Evolutionary conservation across 2,329 filamentous ascomycete species (phyloP), one percentile per base, ranked within the genome.

Genomic region (Thielaviopsis musarum): DNA sequence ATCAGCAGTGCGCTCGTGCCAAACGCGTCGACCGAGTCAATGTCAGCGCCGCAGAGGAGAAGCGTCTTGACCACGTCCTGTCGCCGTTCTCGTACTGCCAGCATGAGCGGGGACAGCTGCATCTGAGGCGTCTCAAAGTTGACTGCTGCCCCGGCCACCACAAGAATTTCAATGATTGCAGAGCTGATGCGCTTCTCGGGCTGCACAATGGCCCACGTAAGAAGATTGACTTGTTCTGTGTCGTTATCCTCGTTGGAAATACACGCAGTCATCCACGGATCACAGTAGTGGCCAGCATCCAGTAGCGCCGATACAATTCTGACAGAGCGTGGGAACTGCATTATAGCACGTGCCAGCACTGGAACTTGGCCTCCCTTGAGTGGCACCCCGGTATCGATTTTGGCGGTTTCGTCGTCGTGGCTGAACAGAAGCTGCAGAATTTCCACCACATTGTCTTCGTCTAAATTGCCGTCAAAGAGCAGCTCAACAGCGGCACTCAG

Each of bases 161-260:
- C 69, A 21, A 86, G 70, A 54, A 80, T 68, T 62, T 78, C 72
- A 59, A 87, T 77, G 52, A 85, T 70, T 4, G 71, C 67, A 38
- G 77, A 80, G 67, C 80, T 83, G 56, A 85, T 74, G 62, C 75
- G 76, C 67, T 84, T 85, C 63, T 83, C 79, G 0, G 80, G 79
- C 63, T 84, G 81, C 6, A 79, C 69, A 57, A 86, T 71, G 0
- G 80, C 75, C 82, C 82, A 86, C 56, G 77, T 70, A 7, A 86
- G 69, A 1, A 83, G 70, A 1, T 78, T 79, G 52, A 82, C 73
- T 10, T 73, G 69, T 66, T 87, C 82, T 41, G 78, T 75, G 1
- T 76, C 73, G 59, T 77, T 69, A 1, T 80, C 70, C 2, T 68
- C 70, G 58, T 68, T 72, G 0, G 64, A 71, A 2, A 68, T 73